These are phyloP conservation scores for Niebla homalea DNA, from an alignment of 495 filamentous ascomycete species.

Conservation along the genomic window DNA sequence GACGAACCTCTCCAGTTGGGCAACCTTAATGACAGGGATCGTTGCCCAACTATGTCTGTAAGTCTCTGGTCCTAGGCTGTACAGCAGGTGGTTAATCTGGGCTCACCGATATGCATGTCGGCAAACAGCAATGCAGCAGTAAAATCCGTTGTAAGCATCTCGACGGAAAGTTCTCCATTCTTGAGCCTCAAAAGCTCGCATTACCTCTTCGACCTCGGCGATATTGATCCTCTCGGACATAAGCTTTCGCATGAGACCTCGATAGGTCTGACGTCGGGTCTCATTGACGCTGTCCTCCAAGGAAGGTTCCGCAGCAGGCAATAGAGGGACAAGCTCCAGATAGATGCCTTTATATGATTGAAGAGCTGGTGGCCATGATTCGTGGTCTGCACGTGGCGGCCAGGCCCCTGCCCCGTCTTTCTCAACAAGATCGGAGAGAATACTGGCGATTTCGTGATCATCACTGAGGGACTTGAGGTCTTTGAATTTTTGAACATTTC, in stretches of 20 bases:
- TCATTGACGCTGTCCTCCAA: slow-evolving; percentile 13
- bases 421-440: slow-evolving; percentile 15
- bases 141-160: slow-evolving; percentile 27
- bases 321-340: slow-evolving; percentile 18
- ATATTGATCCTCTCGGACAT: slow-evolving; percentile 18
- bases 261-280: neutral
- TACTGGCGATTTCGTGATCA: neutral
- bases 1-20: slow-evolving; percentile 25
- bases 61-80: neutral
- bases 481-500: neutral
- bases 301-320: slow-evolving; percentile 15
- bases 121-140: slow-evolving; percentile 23
- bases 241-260: slow-evolving; percentile 5
- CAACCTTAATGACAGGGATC: slow-evolving; percentile 28
- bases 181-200: slow-evolving; percentile 16
- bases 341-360: slow-evolving; percentile 26
- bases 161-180: slow-evolving; percentile 18
- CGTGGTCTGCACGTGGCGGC: slow-evolving; percentile 23
- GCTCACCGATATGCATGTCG: slow-evolving; percentile 26
- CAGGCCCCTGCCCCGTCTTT: slow-evolving; percentile 25
- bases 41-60: slow-evolving; percentile 26
- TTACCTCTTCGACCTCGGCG: slow-evolving; percentile 12
- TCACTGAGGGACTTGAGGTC: neutral
- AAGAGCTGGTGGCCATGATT: slow-evolving; percentile 16
- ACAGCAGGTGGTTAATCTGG: neutral